Evolutionary conservation across 805 yeast species (phyloP).

Genomic region (Cyberlindnera xishuangbannaensis): DNA sequence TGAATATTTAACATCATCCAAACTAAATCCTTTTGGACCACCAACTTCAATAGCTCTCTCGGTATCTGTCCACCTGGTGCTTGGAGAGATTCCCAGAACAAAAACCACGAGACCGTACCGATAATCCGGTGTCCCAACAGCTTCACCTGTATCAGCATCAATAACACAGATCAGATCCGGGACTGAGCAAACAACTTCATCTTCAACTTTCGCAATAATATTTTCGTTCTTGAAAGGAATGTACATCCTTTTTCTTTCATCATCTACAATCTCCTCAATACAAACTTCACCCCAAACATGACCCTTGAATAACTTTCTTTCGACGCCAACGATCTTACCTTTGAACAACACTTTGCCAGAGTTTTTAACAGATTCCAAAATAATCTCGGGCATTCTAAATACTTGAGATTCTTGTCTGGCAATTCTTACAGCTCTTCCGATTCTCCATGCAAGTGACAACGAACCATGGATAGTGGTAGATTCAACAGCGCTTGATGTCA

Average conservation of each 20-base stretch:
- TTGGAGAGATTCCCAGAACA: conserved; percentile 36
- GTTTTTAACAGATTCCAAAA: conserved; percentile 33
- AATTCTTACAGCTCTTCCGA: conserved; percentile 37
- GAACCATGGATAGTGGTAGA: conserved; percentile 25
- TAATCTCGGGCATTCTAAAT: conserved; percentile 28
- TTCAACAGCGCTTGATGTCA: conserved; percentile 24
- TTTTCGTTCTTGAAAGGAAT: conserved; percentile 45
- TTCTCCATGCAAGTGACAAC: conserved; percentile 38
- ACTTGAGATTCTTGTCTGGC: conserved; percentile 32
- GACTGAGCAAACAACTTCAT: conserved; percentile 31
- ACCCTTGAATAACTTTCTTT: conserved; percentile 34
- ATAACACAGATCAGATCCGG: conserved; percentile 39
- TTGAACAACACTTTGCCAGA: conserved; percentile 29
- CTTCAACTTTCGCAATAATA: conserved; percentile 27
- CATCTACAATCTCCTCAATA: conserved; percentile 21
- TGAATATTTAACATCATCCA: conserved; percentile 30
- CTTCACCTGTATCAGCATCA: conserved; percentile 38
- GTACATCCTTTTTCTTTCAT: conserved; percentile 13
- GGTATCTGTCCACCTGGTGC: conserved; percentile 31
- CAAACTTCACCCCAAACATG: conserved; percentile 39
- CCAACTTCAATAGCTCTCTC: conserved; percentile 33
- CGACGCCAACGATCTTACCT: conserved; percentile 39
- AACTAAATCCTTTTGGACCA: conserved; percentile 32
- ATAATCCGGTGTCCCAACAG: conserved; percentile 37
- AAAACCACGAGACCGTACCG: conserved; percentile 38